Evolutionary conservation across 306 rosid species (phyloP).

Genomic region (Fragaria nilgerrensis): DNA sequence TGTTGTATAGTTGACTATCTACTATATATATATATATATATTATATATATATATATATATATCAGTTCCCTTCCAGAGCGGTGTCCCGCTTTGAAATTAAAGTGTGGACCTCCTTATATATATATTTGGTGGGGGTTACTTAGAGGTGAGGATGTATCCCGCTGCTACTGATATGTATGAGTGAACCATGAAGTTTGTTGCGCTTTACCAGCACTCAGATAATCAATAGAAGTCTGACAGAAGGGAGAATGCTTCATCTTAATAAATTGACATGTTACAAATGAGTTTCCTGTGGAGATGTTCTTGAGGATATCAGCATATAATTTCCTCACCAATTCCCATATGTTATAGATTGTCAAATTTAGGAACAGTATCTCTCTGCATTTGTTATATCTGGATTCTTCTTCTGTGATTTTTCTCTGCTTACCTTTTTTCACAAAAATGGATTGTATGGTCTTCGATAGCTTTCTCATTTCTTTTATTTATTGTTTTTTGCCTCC

Average conservation of each 20-base stretch:
- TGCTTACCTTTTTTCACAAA: background rate
- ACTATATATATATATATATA: background rate
- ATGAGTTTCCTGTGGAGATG: background rate
- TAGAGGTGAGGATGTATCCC: background rate
- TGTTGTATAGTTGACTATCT: background rate
- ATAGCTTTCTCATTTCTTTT: constrained; percentile 1
- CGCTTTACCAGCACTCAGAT: background rate
- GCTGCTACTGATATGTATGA: background rate
- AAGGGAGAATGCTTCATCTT: no score
- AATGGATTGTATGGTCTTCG: constrained; percentile 7
- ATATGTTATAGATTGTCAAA: background rate
- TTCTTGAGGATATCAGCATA: background rate
- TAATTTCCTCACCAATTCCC: constrained; percentile 9
- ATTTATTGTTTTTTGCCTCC: constrained; percentile 26
- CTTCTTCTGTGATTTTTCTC: background rate
- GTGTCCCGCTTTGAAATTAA: no score
- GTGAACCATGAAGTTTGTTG: background rate
- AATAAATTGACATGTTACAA: background rate
- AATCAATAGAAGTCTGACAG: background rate
- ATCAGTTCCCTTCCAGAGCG: no score
- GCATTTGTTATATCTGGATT: background rate
- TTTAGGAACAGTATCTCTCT: constrained; percentile 2
- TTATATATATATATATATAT: no score
- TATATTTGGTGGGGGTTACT: background rate
- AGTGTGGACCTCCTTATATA: background rate